A percentile compares a stretch with the other conserved stretches of the same genome.
Evolutionary conservation across 2,329 filamentous ascomycete species (phyloP).

Genomic region (Helotiales sp.): DNA sequence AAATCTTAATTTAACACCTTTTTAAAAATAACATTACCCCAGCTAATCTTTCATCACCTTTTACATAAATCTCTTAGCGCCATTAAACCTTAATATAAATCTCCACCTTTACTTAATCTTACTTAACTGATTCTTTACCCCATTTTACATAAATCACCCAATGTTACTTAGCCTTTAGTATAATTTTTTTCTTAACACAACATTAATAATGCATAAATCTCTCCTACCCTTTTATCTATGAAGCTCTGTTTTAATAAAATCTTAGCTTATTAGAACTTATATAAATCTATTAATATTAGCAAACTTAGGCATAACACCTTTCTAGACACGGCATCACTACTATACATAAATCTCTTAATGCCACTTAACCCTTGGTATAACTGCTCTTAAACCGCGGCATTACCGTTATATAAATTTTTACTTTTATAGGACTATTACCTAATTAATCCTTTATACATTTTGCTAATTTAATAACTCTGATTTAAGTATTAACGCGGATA

Average conservation of each 20-base stretch:
- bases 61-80: not conserved
- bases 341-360: too few relatives aligned
- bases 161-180: not conserved
- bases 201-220: not conserved
- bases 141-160: not conserved
- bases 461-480: not conserved
- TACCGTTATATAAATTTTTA: too few relatives aligned
- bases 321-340: too few relatives aligned
- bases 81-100: not conserved
- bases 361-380: too few relatives aligned
- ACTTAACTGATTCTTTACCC: not conserved
- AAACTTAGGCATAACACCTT: too few relatives aligned
- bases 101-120: not conserved
- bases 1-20: not conserved
- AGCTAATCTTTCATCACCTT: not conserved
- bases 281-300: too few relatives aligned
- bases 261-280: too few relatives aligned
- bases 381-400: too few relatives aligned
- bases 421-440: too few relatives aligned
- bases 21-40: not conserved
- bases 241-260: not conserved
- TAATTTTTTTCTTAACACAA: not conserved
- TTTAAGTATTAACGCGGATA: not conserved
- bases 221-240: not conserved
- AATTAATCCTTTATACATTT: not conserved